Base-by-base conservation (phyloP, 192 early-diverging fungal species). In the Mortierella antarctica region DNA sequence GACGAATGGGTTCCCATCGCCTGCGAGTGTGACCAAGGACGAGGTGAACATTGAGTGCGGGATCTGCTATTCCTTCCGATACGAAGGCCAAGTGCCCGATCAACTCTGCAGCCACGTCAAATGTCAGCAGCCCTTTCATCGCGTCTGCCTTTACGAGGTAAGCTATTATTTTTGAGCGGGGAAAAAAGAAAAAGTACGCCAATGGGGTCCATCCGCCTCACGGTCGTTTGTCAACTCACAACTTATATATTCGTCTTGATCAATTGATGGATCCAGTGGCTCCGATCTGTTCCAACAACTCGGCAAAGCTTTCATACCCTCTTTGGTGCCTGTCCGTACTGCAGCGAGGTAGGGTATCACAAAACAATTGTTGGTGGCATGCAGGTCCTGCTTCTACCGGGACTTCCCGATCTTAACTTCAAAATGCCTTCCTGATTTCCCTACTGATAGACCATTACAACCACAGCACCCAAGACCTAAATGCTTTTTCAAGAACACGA, bases 261-360 rank as follows among this genome's bases (percentile, higher is more conserved):
- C 13, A 15, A 6, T 12, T 15, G 17, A 17, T 57, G 44, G 31
- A 6, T 40, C 5, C 68, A 80, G 77, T 80, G 70, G 70, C 61
- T 80, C 2, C 64, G 77, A 41, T 72, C 67, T 54, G 23, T 71
- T 21, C 67, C 69, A 15, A 72, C 69, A 2, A 80, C 70, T 14
- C 70, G 77, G 5, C 77, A 80, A 23, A 80, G 77, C 47, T 80
- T 80, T 20, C 65, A 80, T 8, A 80, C 77, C 13, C 77, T 80
- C 21, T 80, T 80, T 68, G 77, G 77, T 12, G 44, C 31, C 9
- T 80, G 77, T 49, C 77, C 77, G 5, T 80, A 80, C 48, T 80
- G 77, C 23, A 62, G 58, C 44, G 64, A 80, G 65, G 77, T 80
- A 64, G 20, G 39, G 31, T 21, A 45, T 44, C 15, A 10, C 10